Percentiles rank a stretch among this genome's conserved stretches.
phyloP scores from a whole-genome alignment of 2,329 filamentous ascomycete species.

The Raffaelea deltoideospora region DNA sequence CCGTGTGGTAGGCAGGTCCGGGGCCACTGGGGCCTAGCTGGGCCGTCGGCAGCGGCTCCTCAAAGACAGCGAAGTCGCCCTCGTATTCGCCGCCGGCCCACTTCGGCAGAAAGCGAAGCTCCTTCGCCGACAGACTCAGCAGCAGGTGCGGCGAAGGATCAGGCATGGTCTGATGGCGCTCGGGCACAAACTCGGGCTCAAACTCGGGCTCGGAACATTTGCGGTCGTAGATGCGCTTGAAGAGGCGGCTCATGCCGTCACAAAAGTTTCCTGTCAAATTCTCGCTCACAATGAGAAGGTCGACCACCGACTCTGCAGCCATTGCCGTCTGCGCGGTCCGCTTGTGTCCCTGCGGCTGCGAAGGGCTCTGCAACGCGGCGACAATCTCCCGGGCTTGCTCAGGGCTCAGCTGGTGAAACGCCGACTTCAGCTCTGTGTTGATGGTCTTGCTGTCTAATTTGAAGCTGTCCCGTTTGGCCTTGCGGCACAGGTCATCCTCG shows the following conservation, averaged over 20 bases:
- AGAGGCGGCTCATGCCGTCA: background rate
- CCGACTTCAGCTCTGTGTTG: too few relatives aligned
- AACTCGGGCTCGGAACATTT: slow-evolving; percentile 10
- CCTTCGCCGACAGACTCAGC: slow-evolving; percentile 35
- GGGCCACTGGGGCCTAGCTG: slow-evolving; percentile 29
- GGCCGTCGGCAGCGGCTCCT: slow-evolving; percentile 23
- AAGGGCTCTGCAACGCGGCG: too few relatives aligned
- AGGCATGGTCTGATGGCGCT: background rate
- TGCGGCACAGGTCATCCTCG: too few relatives aligned
- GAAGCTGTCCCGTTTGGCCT: too few relatives aligned
- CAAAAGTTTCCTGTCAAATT: background rate
- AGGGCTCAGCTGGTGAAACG: too few relatives aligned
- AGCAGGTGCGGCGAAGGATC: slow-evolving; percentile 26
- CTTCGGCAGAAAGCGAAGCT: slow-evolving; percentile 47
- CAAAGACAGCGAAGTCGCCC: slow-evolving; percentile 33
- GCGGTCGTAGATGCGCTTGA: background rate
- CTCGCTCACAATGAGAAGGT: too few relatives aligned
- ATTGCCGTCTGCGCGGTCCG: too few relatives aligned
- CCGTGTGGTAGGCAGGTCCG: slow-evolving; percentile 31
- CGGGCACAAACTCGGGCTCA: slow-evolving; percentile 18
- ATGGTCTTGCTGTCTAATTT: too few relatives aligned
- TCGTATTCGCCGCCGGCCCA: slow-evolving; percentile 46
- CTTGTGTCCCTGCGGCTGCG: too few relatives aligned
- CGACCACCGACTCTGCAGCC: too few relatives aligned
- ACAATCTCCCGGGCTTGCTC: too few relatives aligned